These are phyloP conservation scores for Cladosporium halotolerans DNA, from an alignment of 2,329 filamentous ascomycete species.

Conservation along the genomic window DNA sequence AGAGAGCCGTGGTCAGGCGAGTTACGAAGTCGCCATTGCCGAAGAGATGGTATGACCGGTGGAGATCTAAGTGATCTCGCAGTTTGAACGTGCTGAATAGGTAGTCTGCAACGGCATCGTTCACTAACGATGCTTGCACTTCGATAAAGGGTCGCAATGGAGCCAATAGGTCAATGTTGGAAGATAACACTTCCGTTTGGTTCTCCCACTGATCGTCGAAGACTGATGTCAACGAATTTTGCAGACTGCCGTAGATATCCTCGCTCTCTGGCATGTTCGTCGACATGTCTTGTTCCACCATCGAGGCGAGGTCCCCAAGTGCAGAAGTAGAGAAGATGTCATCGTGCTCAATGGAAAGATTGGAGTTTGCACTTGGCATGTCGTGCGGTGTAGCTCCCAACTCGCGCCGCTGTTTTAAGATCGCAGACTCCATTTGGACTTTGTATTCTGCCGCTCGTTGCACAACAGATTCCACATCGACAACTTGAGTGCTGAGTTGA, in stretches of 20 bases:
- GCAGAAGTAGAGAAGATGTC: neutral
- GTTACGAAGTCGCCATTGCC: constrained; percentile 79
- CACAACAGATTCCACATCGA: neutral
- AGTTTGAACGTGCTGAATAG: constrained; percentile 71
- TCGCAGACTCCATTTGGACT: neutral
- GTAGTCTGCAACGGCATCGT: constrained; percentile 66
- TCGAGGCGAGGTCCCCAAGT: neutral
- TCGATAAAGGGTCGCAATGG: constrained; percentile 53
- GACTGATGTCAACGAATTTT: neutral
- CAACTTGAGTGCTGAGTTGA: neutral
- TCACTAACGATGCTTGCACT: constrained; percentile 70
- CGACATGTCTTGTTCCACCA: neutral
- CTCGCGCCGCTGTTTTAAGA: neutral
- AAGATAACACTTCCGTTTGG: too few species aligned
- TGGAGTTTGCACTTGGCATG: neutral
- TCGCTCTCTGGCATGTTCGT: neutral
- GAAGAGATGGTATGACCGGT: constrained; percentile 75
- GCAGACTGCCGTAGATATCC: neutral
- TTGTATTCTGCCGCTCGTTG: constrained; percentile 1
- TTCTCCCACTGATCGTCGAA: neutral
- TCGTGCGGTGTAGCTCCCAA: neutral
- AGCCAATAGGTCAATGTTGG: neutral
- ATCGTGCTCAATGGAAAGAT: neutral
- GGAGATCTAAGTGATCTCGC: constrained; percentile 64
- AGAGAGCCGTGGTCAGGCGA: constrained; percentile 73